Evolutionary conservation across 768 basidiomycete genomes (phyloP).

Genomic region (Xerocomus spinulosus): DNA sequence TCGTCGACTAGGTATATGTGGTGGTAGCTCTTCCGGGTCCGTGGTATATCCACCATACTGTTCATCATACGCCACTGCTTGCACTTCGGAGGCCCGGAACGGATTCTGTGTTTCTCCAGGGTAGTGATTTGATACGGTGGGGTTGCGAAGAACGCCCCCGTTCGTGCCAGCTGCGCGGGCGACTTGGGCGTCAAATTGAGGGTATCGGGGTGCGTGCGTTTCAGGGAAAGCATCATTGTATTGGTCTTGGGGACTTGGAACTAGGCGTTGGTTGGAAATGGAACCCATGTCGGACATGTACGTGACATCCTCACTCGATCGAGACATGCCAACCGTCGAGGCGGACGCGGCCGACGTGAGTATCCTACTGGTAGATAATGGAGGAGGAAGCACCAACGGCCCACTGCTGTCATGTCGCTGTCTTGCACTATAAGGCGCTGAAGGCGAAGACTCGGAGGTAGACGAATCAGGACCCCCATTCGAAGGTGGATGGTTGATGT

Average conservation of each 20-base stretch:
- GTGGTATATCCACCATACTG: constrained; percentile 29
- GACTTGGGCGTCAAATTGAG: constrained; percentile 40
- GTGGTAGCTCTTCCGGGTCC: constrained; percentile 36
- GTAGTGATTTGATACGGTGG: constrained; percentile 35
- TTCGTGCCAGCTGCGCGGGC: constrained; percentile 35
- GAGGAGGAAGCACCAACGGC: constrained; percentile 70
- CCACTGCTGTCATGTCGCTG: constrained; percentile 66
- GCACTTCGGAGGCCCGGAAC: constrained; percentile 49
- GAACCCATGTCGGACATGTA: constrained; percentile 34
- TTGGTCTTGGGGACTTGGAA: constrained; percentile 34
- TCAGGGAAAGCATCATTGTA: constrained; percentile 27
- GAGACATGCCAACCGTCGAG: constrained; percentile 41
- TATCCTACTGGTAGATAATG: constrained; percentile 57
- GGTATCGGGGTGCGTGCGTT: constrained; percentile 13
- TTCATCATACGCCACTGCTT: constrained; percentile 38
- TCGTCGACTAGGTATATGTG: constrained; percentile 12
- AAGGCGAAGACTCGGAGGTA: constrained; percentile 53
- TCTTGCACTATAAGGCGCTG: constrained; percentile 38
- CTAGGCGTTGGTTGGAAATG: constrained; percentile 42
- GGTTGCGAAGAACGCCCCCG: constrained; percentile 39
- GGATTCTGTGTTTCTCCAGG: constrained; percentile 51
- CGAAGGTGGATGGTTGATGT: constrained; percentile 57
- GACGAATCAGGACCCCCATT: constrained; percentile 50
- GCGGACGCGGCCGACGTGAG: constrained; percentile 39
- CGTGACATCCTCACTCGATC: constrained; percentile 41